Evolutionary conservation across 1,284 basidiomycete genomes (phyloP).

Genomic region (Serendipita sp.): DNA sequence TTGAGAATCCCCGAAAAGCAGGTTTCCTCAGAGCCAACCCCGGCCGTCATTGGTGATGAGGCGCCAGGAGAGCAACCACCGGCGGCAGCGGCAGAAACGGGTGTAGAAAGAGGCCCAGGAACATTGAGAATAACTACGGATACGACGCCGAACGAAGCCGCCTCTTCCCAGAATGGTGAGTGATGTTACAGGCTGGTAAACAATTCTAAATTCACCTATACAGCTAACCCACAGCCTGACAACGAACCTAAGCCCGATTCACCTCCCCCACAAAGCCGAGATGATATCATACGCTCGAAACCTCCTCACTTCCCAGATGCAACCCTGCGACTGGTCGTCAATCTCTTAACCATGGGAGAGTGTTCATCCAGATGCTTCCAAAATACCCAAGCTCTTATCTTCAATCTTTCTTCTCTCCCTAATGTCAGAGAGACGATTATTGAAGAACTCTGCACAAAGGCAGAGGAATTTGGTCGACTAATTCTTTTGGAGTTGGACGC

Average conservation of each 20-base stretch:
- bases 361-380: constrained; percentile 91
- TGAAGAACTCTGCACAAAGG: constrained; percentile 68
- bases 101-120: background rate
- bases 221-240: background rate
- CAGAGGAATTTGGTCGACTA: constrained; percentile 70
- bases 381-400: constrained; percentile 77
- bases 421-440: constrained; percentile 79
- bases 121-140: background rate
- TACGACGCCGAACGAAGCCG: constrained; percentile 9
- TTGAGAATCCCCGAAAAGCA: constrained; percentile 38
- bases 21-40: background rate
- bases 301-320: constrained; percentile 72
- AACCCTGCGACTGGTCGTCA: constrained; percentile 78
- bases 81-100: background rate
- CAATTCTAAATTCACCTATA: background rate
- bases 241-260: background rate
- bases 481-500: constrained; percentile 66
- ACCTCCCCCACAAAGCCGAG: background rate
- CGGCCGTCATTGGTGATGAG: constrained; percentile 2
- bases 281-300: constrained; percentile 24
- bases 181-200: background rate
- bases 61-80: constrained; percentile 1
- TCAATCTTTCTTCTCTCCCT: constrained; percentile 75
- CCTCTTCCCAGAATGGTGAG: background rate
- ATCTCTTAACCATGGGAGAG: constrained; percentile 86